Evolutionary conservation across 208 protist species (phyloP).

Genomic region (Zelonia costaricensis): DNA sequence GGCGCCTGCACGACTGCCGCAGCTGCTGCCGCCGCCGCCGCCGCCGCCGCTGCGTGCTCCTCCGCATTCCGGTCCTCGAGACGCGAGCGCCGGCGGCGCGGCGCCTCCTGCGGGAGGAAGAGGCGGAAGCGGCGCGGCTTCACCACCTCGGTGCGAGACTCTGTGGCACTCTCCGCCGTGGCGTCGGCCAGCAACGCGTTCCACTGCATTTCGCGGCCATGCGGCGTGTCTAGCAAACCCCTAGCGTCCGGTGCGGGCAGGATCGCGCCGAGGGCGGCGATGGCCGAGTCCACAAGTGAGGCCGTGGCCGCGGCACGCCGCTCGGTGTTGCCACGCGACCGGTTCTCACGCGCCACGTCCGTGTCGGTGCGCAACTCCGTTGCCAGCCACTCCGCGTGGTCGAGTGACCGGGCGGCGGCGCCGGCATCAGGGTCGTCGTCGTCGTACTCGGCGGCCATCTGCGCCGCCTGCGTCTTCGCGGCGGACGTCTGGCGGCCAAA

Average conservation of each 20-base stretch:
- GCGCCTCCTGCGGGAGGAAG: conserved; percentile 7
- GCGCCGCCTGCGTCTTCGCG: neutral
- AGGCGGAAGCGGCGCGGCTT: conserved; percentile 16
- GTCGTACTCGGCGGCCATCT: conserved; percentile 17
- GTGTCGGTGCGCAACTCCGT: conserved; percentile 13
- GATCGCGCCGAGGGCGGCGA: conserved; percentile 22
- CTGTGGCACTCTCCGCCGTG: neutral
- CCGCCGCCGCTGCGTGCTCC: neutral
- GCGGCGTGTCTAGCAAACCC: neutral
- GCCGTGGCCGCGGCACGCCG: neutral
- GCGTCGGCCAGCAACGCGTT: neutral
- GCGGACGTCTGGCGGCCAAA: conserved; percentile 6
- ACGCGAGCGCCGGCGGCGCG: neutral
- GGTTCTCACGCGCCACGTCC: neutral
- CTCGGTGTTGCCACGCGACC: neutral
- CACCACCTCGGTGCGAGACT: neutral
- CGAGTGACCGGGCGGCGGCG: neutral
- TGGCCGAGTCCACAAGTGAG: conserved; percentile 23
- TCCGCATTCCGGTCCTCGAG: neutral
- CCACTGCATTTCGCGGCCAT: neutral
- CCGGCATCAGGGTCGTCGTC: conserved; percentile 5
- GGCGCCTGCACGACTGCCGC: conserved; percentile 42
- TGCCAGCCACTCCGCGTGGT: conserved; percentile 5
- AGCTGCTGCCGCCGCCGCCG: neutral
- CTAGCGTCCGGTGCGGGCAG: neutral